Conservation (phyloP, 2,329 filamentous ascomycete genomes). For the Ophiostoma tasmaniense region DNA sequence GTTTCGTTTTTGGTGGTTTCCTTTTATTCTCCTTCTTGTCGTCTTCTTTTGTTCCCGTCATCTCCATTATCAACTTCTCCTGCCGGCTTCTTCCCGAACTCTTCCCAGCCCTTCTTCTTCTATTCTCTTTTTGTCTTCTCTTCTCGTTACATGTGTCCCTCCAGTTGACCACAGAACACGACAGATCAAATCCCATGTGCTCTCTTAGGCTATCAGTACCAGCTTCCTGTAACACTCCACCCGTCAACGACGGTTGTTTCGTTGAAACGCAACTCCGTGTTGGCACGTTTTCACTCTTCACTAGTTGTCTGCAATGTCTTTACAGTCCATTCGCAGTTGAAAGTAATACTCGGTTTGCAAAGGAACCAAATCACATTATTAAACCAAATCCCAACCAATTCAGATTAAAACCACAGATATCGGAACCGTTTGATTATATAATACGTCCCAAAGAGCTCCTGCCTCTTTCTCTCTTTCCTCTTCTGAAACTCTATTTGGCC, state of each 20-base stretch:
- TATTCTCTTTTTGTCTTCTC: background rate
- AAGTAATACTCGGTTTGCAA: too few relatives aligned
- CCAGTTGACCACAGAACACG: background rate
- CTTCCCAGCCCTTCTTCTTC: background rate
- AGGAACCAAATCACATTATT: too few relatives aligned
- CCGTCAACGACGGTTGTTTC: conserved; percentile 10
- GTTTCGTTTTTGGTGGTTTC: background rate
- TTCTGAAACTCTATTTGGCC: background rate
- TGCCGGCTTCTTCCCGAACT: background rate
- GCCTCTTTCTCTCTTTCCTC: background rate
- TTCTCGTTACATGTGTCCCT: background rate
- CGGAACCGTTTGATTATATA: background rate
- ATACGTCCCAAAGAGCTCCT: background rate
- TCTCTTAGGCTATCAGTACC: background rate
- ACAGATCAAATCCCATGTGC: background rate
- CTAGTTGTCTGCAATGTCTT: too few relatives aligned
- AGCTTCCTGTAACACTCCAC: conserved; percentile 10
- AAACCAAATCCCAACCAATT: too few relatives aligned
- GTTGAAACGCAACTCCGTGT: background rate
- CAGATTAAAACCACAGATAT: too few relatives aligned
- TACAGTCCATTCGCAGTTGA: too few relatives aligned
- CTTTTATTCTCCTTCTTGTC: background rate
- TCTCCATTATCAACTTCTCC: background rate
- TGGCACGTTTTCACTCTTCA: background rate
- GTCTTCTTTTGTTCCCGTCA: background rate